These are phyloP conservation scores for Aschersonia sp. DNA, from an alignment of 2,329 filamentous ascomycete genomes.

Conservation along the genomic window DNA sequence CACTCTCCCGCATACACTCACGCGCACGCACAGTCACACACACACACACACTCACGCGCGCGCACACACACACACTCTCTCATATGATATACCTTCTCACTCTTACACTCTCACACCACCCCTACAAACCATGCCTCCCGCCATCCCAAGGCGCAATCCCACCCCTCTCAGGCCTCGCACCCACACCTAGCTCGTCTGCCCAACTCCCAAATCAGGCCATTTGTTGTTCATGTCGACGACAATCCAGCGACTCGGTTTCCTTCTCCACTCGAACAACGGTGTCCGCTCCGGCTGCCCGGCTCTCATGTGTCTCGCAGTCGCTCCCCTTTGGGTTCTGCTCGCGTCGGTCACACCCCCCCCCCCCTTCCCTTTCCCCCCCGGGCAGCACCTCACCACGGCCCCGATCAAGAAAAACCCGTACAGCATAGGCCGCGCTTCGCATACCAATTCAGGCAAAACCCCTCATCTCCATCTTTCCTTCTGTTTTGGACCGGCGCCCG, in stretches of 20 bases:
- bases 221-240: slow-evolving; percentile 5
- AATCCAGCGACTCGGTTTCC: slow-evolving; percentile 3
- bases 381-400: slow-evolving; percentile 3
- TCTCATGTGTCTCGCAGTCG: neutral
- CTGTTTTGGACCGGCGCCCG: neutral
- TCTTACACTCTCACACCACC: neutral
- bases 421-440: slow-evolving; percentile 4
- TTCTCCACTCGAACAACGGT: slow-evolving; percentile 7
- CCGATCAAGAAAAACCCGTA: neutral
- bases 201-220: slow-evolving; percentile 11
- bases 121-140: neutral
- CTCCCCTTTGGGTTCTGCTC: slow-evolving; percentile 5
- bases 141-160: neutral
- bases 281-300: slow-evolving; percentile 8
- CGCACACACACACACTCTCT: too few relatives aligned
- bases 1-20: too few relatives aligned
- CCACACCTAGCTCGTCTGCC: slow-evolving; percentile 3
- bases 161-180: neutral
- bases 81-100: too few relatives aligned
- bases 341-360: slow-evolving; percentile 2
- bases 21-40: too few relatives aligned
- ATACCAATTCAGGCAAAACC: slow-evolving; percentile 6
- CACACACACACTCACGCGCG: too few relatives aligned
- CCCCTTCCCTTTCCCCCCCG: slow-evolving; percentile 5
- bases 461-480: slow-evolving; percentile 1